Percentiles rank a stretch among this genome's conserved stretches.
Evolutionary conservation across 176 grass and related monocot species (phyloP).

Genomic region (Puccinellia tenuiflora): DNA sequence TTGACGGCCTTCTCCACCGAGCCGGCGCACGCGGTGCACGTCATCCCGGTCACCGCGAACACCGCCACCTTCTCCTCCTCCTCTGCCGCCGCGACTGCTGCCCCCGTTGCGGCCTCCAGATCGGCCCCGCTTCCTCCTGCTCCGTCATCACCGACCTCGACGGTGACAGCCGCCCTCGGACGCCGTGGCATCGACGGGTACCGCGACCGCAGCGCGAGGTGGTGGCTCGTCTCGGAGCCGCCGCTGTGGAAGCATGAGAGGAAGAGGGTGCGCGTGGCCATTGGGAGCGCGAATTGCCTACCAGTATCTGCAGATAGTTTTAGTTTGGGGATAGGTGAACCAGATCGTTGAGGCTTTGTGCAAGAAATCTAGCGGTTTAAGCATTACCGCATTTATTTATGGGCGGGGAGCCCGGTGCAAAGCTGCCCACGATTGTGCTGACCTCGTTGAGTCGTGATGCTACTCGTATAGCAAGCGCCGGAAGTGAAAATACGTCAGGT

Average conservation of each 20-base stretch:
- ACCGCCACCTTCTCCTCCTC: constrained; percentile 44
- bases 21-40: constrained; percentile 78
- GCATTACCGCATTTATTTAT: background rate
- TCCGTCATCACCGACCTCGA: constrained; percentile 1
- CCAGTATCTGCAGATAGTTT: background rate
- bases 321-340: background rate
- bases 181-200: constrained; percentile 81
- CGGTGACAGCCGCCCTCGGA: constrained; percentile 7
- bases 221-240: constrained; percentile 30
- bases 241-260: constrained; percentile 48
- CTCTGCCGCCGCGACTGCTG: no score
- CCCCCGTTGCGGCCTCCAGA: constrained; percentile 29
- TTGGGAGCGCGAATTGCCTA: background rate
- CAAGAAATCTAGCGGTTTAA: background rate
- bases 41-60: constrained; percentile 78
- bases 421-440: background rate
- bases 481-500: background rate
- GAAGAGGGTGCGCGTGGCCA: constrained; percentile 30
- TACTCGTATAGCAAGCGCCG: background rate
- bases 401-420: background rate
- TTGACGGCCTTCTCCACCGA: constrained; percentile 96
- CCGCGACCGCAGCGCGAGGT: constrained; percentile 44
- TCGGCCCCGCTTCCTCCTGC: constrained; percentile 15
- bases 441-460: background rate
- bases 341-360: background rate